Percentiles rank a stretch among this genome's conserved stretches.
phyloP scores from a whole-genome alignment of 2,329 filamentous ascomycete species.

The Alternaria viburni region DNA sequence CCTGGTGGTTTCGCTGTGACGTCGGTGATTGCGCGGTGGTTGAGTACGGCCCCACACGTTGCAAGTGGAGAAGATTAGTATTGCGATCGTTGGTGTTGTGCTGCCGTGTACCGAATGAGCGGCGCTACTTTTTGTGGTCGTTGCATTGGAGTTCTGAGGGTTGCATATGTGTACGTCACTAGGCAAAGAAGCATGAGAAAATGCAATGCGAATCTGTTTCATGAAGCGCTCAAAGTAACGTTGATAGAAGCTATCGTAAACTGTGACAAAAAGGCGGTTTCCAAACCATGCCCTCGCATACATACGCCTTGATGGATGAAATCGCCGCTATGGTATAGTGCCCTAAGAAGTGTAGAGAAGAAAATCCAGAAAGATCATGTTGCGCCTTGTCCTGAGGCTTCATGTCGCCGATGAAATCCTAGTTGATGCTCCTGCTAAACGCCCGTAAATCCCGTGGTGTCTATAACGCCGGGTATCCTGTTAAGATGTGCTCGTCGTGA shows the following conservation, averaged over 20 bases:
- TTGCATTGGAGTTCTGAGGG: not conserved
- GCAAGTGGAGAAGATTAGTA: not conserved
- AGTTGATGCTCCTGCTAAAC: not conserved
- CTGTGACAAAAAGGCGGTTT: not conserved
- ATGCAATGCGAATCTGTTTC: not conserved
- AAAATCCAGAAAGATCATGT: not conserved
- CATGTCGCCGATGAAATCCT: not conserved
- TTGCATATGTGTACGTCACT: not conserved
- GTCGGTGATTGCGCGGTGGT: not conserved
- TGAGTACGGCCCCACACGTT: not conserved
- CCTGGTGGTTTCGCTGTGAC: not conserved
- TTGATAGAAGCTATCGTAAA: not conserved
- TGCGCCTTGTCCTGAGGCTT: not conserved
- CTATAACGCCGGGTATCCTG: not conserved
- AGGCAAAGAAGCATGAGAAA: not conserved
- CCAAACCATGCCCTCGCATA: not conserved
- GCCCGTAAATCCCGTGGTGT: not conserved
- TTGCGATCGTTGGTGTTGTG: not conserved
- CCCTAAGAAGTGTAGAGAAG: not conserved
- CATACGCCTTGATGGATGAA: conserved; percentile 3
- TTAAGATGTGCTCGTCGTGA: conserved; percentile 7
- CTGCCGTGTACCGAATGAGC: not conserved
- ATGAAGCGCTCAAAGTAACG: not conserved
- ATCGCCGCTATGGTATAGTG: not conserved
- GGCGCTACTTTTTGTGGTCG: not conserved